Evolutionary conservation across 1,139 yeast genomes (phyloP), one percentile per base, ranked within the genome.

Genomic region (Scheffersomyces parashehatae): DNA sequence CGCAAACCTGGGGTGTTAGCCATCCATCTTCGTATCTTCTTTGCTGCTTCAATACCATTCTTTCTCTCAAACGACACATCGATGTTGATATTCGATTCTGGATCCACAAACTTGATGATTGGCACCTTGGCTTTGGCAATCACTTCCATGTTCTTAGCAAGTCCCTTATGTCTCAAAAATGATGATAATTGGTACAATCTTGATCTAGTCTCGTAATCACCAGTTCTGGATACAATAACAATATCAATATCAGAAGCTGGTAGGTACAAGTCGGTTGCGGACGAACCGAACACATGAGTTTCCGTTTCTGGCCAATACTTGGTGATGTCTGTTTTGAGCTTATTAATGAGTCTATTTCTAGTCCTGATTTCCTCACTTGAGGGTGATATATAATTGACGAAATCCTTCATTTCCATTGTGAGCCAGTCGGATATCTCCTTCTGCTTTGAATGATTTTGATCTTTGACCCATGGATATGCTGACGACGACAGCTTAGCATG

Each of bases 241-340:
- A 95, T 84, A 65, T 95, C 99, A 30, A 95, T 90, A 71, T 95
- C 99, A 0, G 97, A 89, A 1, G 97, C 97, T 0, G 99, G 99
- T 20, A 95, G 70, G 57, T 91, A 93, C 49, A 95, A 69, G 60
- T 91, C 97, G 0, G 99, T 91, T 0, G 99, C 98, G 62, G 82
- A 88, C 0, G 98, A 90, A 0, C 99, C 99, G 70, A 95, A 93
- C 12, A 91, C 96, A 54, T 85, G 87, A 8, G 87, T 79, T 45
- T 85, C 86, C 3, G 96, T 85, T 49, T 82, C 88, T 0, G 83
- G 82, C 98, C 99, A 93, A 44, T 85, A 71, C 13, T 58, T 56
- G 29, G 64, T 64, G 8, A 91, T 86, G 10, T 81, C 74, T 3
- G 62, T 57, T 47, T 85, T 82, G 34, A 95, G 68, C 37, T 79